Base-by-base conservation (phyloP, 192 early-diverging fungal species). In the Coemansia sp. region DNA sequence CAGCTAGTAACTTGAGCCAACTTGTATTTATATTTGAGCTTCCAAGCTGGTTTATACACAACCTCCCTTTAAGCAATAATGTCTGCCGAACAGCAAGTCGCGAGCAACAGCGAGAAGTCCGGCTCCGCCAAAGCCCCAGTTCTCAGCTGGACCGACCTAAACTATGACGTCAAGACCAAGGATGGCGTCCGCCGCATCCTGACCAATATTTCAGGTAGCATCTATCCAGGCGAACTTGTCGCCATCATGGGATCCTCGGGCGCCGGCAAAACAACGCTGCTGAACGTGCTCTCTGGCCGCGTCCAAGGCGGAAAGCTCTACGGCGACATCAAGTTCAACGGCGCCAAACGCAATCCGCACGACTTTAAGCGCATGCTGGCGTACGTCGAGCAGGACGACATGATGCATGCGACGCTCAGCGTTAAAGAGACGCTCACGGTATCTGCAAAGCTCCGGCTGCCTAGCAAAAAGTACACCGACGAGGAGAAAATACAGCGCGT, bases 201-300 rank as follows among this genome's bases (percentile, higher is more conserved):
- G 20, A 70, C 87, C 49, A 81, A 85, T 15, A 86, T 95, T 10
- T 87, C 80, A 10, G 95, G 94, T n/a, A 73, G 84, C 14, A 84
- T 92, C 45, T 76, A 85, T 24, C 80, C 92, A 5, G 92, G 91
- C 41, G 86, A 91, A 35, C 73, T 95, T 71, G 83, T 92, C 46
- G 94, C 92, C 6, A 91, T 98, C 46, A 96, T 96, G 92, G 96
- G 95, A 0, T 92, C 93, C 2, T 90, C 88, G n/a, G 95, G 95
- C 12, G 92, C 94, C 6, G 96, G 94, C 61, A 96, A 95, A 78
- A 89, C 93, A 10, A 93, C 90, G 1, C 71, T 95, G 26, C 78
- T 97, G 26, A 91, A 93, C 72, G 83, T 91, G 21, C 71, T 93
- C 24, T 86, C 89, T 9, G 89, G 88, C 6, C 87, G 90, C 38